A percentile compares a stretch with the other conserved stretches of the same genome.
Conservation (phyloP, 352 stramenopile species). For the Blastocystis sp. region DNA sequence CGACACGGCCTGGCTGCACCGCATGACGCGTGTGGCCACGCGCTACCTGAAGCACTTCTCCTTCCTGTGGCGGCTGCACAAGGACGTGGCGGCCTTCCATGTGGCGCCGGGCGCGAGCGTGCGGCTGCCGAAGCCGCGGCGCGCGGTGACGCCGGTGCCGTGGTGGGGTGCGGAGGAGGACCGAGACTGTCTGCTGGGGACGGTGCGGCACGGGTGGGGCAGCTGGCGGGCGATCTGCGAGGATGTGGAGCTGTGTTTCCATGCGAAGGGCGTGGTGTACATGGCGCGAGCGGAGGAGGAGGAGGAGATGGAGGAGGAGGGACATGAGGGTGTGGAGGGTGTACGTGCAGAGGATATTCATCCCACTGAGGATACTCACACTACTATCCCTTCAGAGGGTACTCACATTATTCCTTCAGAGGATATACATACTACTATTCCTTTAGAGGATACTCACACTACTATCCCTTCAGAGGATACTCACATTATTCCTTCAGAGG, state of each 20-base stretch:
- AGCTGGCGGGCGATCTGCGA: not conserved
- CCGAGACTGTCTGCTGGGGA: not conserved
- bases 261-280: not conserved
- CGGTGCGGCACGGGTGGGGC: not conserved
- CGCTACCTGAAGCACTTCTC: not conserved
- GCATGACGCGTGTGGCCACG: not conserved
- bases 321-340: not conserved
- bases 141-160: not conserved
- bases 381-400: not conserved
- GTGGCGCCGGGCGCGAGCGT: not conserved
- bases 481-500: not conserved
- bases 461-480: not conserved
- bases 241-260: not conserved
- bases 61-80: not conserved
- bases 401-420: not conserved
- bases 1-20: not conserved
- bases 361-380: not conserved
- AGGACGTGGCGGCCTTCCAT: not conserved
- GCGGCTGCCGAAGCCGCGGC: not conserved
- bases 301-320: not conserved
- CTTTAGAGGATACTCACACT: not conserved
- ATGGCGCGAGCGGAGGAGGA: not conserved
- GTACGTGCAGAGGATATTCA: not conserved
- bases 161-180: constrained; percentile 20
- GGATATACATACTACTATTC: not conserved